Base-by-base conservation (phyloP, 2,329 filamentous ascomycete genomes). In the Fusarium oxysporum region DNA sequence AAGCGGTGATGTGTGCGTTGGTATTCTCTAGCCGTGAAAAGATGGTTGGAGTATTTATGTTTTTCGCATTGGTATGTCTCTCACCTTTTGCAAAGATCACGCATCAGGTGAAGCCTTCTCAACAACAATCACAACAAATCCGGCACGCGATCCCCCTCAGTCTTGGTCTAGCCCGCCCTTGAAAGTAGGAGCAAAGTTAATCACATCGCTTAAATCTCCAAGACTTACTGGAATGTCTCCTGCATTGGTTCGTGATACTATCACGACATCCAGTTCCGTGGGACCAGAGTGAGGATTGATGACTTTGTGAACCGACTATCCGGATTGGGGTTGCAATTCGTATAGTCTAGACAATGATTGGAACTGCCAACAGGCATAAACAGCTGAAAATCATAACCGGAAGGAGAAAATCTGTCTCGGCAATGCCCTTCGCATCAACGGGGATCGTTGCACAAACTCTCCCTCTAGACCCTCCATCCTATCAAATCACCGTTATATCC, bases 21-120 rank as follows among this genome's bases (percentile, higher is more conserved):
- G 10, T 48, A 1, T 1, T 19, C 1, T 13, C 4, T 12, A 21
- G 28, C 28, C 19, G 0, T 6, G 44, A 13, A 37, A 28, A 25
- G n/a, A 21, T 17, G 25, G 40, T 17, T 44, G 37, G 37, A 61
- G 37, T 64, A 61, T 64, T 64, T 61, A 64, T 64, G 44, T 43
- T 44, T 64, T 50, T 64, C 23, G 8, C 12, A 5, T 13, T 8
- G 32, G n/a, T 9, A 25, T 25, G 44, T 51, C 25, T 54, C 28
- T 38, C 38, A 10, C 7, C 50, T 6, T n/a, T 28, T n/a, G 7
- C 33, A 38, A 28, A 17, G 19, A 12, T 3, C 43, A 30, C 25
- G 23, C 25, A 16, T 19, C 4, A 11, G 4, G 7, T 23, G 41
- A 48, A 35, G 8, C 8, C 10, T 23, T 43, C 30, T 25, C 55